phyloP scores from a whole-genome alignment of 2,329 filamentous ascomycete species.

The Fusarium bactridioides region DNA sequence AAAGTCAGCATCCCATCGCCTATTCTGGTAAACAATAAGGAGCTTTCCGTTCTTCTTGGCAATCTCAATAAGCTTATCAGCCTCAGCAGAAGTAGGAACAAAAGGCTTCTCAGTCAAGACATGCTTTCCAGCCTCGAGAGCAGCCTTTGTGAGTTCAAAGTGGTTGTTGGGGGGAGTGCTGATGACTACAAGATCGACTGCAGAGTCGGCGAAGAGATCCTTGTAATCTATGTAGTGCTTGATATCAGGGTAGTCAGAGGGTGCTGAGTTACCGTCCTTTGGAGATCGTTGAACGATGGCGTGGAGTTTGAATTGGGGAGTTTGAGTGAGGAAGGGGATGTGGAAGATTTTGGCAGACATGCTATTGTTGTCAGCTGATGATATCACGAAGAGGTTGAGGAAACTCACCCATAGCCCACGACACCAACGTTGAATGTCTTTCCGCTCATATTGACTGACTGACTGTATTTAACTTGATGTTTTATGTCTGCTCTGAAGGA shows the following conservation, averaged over 20 bases:
- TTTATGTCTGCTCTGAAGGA: no score
- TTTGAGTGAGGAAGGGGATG: conserved; percentile 76
- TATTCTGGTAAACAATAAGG: conserved; percentile 78
- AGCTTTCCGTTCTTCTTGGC: conserved; percentile 60
- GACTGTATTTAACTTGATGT: background rate
- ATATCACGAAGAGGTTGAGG: conserved; percentile 1
- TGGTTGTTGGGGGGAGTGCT: conserved; percentile 77
- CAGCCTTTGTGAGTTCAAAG: conserved; percentile 69
- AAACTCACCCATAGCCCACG: conserved; percentile 59
- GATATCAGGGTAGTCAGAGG: conserved; percentile 70
- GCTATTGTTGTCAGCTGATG: conserved; percentile 46
- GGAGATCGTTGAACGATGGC: conserved; percentile 80
- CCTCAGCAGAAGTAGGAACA: conserved; percentile 74
- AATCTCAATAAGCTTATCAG: conserved; percentile 66
- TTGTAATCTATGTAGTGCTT: conserved; percentile 71
- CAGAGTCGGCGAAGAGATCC: conserved; percentile 69
- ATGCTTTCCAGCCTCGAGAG: conserved; percentile 76
- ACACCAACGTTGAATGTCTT: conserved; percentile 60
- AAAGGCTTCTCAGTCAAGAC: conserved; percentile 87
- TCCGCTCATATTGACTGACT: conserved; percentile 40
- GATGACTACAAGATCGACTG: conserved; percentile 74
- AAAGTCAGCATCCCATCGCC: conserved; percentile 81
- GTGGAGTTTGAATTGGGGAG: conserved; percentile 72
- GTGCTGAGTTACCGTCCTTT: conserved; percentile 69
- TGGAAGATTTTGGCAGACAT: conserved; percentile 81